phyloP scores from a whole-genome alignment of 2,329 filamentous ascomycete species.

The Cylindrodendrum hubeiense region DNA sequence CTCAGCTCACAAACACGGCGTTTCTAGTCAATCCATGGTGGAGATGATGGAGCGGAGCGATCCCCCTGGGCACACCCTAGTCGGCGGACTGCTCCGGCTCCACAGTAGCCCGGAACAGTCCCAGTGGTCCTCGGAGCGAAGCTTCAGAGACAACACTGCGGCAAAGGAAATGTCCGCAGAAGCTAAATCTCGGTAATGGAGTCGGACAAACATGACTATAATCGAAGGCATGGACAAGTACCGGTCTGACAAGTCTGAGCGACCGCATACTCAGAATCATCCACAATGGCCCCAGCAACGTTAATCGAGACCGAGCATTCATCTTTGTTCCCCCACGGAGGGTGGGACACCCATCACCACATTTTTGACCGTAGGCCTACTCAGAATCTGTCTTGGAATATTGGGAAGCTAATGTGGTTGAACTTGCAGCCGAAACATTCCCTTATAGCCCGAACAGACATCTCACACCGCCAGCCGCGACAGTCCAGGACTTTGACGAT shows the following conservation, averaged over 20 bases:
- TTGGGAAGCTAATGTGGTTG: neutral
- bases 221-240: neutral
- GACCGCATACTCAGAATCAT: neutral
- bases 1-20: neutral
- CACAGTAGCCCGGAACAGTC: neutral
- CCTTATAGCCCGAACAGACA: constrained; percentile 23
- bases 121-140: neutral
- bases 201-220: neutral
- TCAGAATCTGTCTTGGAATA: neutral
- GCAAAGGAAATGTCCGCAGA: neutral
- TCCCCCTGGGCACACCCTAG: neutral
- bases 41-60: neutral
- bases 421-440: constrained; percentile 15
- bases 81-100: neutral
- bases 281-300: constrained; percentile 20
- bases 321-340: constrained; percentile 44
- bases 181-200: neutral
- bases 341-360: constrained; percentile 50
- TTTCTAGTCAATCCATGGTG: neutral
- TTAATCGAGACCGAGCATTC: constrained; percentile 2
- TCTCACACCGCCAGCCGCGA: constrained; percentile 23
- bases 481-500: constrained; percentile 21
- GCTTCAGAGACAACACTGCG: neutral
- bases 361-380: constrained; percentile 47
- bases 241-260: neutral